Evolutionary conservation across 441 rosid genomes (phyloP).

Genomic region (Populus hybrid): DNA sequence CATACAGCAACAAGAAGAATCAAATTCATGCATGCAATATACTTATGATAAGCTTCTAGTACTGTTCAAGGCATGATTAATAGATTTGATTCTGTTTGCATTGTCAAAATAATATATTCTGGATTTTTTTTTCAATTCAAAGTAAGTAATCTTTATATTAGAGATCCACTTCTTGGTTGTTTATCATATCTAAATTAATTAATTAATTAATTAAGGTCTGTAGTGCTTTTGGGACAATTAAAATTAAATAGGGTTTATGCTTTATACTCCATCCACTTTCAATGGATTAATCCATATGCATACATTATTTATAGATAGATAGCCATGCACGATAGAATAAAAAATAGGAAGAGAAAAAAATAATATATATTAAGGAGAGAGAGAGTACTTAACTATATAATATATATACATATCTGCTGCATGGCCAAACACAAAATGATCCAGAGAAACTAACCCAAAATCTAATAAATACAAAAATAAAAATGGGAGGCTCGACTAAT

Average conservation of each 20-base stretch:
- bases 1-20: not conserved
- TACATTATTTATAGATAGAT: no score
- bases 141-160: not conserved
- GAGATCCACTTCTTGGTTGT: not conserved
- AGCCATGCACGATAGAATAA: no score
- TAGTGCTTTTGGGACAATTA: not conserved
- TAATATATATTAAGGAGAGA: no score
- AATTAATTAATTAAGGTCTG: not conserved
- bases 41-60: not conserved
- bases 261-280: not conserved
- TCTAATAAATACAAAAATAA: no score
- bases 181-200: not conserved
- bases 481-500: not conserved
- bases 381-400: no score
- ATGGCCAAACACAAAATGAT: no score
- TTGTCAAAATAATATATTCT: not conserved
- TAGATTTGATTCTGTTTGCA: not conserved
- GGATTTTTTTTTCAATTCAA: no score
- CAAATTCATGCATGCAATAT: not conserved
- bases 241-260: not conserved
- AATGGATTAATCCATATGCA: not conserved
- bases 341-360: no score
- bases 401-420: no score
- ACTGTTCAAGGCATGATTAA: not conserved
- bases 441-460: no score